phyloP scores from a whole-genome alignment of 768 basidiomycete genomes.

The Udeniomyces megalosporus region DNA sequence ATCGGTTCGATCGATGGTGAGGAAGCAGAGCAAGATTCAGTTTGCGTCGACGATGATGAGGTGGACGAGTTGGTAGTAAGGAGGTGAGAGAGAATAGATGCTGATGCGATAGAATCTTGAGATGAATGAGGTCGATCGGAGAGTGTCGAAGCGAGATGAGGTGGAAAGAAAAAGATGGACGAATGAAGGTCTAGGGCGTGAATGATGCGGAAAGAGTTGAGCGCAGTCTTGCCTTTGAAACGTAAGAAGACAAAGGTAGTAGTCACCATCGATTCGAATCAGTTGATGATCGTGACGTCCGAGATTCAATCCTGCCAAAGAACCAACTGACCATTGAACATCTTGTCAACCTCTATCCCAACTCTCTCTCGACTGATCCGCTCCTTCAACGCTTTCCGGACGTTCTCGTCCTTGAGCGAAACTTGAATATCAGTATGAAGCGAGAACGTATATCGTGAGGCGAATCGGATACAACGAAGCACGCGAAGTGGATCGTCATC shows the following conservation, averaged over 20 bases:
- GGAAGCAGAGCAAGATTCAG: background rate
- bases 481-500: slow-evolving; percentile 85
- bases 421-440: slow-evolving; percentile 33
- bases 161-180: slow-evolving; percentile 42
- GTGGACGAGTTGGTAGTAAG: slow-evolving; percentile 41
- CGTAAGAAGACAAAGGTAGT: background rate
- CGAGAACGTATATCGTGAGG: slow-evolving; percentile 61
- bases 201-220: slow-evolving; percentile 59
- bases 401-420: slow-evolving; percentile 39
- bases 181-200: slow-evolving; percentile 51
- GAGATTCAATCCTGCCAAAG: too few species aligned
- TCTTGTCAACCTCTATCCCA: slow-evolving; percentile 83
- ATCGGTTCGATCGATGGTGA: slow-evolving; percentile 23
- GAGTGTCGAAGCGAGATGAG: slow-evolving; percentile 29
- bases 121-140: slow-evolving; percentile 26
- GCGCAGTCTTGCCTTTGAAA: slow-evolving; percentile 39
- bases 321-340: slow-evolving; percentile 69
- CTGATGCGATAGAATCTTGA: slow-evolving; percentile 26
- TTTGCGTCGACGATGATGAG: slow-evolving; percentile 33
- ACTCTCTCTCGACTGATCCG: slow-evolving; percentile 86
- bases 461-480: slow-evolving; percentile 78
- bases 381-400: slow-evolving; percentile 51
- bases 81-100: slow-evolving; percentile 40
- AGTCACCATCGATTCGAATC: too few species aligned
- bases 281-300: too few species aligned